A percentile compares a stretch with the other conserved stretches of the same genome.
Evolutionary conservation across 768 basidiomycete genomes (phyloP).

Genomic region (Mycena rebaudengoi): DNA sequence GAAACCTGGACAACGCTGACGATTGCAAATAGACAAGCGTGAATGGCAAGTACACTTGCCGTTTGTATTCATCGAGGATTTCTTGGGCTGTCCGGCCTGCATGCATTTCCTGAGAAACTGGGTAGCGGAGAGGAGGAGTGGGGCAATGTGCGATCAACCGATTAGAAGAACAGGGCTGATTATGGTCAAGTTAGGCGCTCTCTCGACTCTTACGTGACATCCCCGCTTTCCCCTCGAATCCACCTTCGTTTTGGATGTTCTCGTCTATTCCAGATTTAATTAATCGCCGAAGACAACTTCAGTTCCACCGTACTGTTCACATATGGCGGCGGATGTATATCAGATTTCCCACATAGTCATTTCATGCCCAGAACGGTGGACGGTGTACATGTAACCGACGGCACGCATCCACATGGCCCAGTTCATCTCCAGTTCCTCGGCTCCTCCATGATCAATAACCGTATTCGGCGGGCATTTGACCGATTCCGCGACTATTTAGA

Average conservation of each 20-base stretch:
- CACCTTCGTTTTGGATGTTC: neutral
- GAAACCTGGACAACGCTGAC: neutral
- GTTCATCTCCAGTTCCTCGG: neutral
- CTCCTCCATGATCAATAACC: neutral
- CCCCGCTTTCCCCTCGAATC: neutral
- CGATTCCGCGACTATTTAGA: too few species aligned
- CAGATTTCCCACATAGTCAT: neutral
- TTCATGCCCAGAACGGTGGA: neutral
- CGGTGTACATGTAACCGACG: too few species aligned
- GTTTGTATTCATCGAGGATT: neutral
- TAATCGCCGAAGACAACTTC: neutral
- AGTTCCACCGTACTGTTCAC: too few species aligned
- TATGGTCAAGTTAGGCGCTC: neutral
- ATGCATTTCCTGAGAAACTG: neutral
- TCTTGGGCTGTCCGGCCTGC: neutral
- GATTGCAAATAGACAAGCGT: neutral
- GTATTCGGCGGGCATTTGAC: too few species aligned
- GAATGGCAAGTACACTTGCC: neutral
- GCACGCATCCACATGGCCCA: too few species aligned
- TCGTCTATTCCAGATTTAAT: neutral
- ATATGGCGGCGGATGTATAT: too few species aligned
- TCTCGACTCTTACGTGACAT: neutral
- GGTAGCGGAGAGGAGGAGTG: neutral
- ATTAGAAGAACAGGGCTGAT: neutral
- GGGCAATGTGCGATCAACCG: neutral